A percentile compares a stretch with the other conserved stretches of the same genome.
These are phyloP conservation scores for Zygoascus tannicola DNA, from an alignment of 805 yeast genomes.

Conservation along the genomic window DNA sequence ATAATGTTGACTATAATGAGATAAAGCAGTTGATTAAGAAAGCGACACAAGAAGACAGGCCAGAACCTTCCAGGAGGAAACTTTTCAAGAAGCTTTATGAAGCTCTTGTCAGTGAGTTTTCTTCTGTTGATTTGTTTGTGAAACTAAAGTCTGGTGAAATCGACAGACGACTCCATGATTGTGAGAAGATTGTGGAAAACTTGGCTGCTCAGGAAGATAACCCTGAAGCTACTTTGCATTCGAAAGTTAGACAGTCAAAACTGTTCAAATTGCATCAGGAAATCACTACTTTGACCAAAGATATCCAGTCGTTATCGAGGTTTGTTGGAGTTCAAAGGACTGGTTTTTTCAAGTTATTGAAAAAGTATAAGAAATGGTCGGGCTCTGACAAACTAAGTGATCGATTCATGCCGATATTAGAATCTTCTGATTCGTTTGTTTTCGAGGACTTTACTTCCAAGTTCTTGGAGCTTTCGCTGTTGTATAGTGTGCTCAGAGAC, in stretches of 20 bases:
- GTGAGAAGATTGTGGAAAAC: conserved; percentile 31
- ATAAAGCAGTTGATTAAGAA: conserved; percentile 55
- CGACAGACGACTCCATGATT: conserved; percentile 38
- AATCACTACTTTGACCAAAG: conserved; percentile 37
- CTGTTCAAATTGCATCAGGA: conserved; percentile 28
- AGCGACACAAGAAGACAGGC: conserved; percentile 34
- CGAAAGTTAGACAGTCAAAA: conserved; percentile 16
- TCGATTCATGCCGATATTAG: conserved; percentile 27
- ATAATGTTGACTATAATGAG: conserved; percentile 76
- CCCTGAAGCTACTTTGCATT: conserved; percentile 3
- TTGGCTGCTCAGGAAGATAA: conserved; percentile 17
- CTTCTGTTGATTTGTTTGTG: conserved; percentile 45
- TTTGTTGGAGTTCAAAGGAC: conserved; percentile 66
- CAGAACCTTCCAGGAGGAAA: conserved; percentile 1
- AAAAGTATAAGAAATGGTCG: conserved; percentile 48
- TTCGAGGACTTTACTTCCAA: conserved; percentile 50
- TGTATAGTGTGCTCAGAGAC: conserved; percentile 41
- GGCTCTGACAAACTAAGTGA: conserved; percentile 21
- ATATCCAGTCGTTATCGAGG: conserved; percentile 57
- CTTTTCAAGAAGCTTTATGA: conserved; percentile 29
- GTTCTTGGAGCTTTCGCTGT: conserved; percentile 49
- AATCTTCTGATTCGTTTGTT: conserved; percentile 47
- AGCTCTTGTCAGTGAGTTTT: conserved; percentile 34
- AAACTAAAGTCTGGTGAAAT: conserved; percentile 62
- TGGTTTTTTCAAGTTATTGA: conserved; percentile 60